Evolutionary conservation across 176 grass and related monocot genomes (phyloP).

Genomic region (Rhynchospora pubera): DNA sequence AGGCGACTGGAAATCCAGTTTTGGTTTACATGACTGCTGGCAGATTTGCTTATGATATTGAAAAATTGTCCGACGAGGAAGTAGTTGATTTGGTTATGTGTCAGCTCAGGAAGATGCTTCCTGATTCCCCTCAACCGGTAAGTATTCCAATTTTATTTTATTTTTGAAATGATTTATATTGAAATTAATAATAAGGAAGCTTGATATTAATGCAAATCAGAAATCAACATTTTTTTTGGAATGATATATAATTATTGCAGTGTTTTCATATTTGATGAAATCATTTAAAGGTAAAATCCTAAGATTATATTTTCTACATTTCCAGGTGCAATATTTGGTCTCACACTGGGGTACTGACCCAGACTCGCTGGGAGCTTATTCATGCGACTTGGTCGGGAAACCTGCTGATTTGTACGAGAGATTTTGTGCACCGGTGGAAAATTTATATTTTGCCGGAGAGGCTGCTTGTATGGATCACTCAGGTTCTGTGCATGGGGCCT

Average conservation of each 20-base stretch:
- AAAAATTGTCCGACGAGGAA: conserved; percentile 66
- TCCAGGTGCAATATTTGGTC: conserved; percentile 58
- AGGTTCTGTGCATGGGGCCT: conserved; percentile 82
- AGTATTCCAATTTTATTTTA: conserved; percentile 4
- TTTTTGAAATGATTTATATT: not conserved
- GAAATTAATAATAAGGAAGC: not conserved
- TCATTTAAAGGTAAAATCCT: not conserved
- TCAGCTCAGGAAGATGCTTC: conserved; percentile 72
- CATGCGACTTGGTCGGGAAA: conserved; percentile 81
- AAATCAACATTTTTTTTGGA: not conserved
- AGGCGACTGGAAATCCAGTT: conserved; percentile 66
- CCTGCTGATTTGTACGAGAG: conserved; percentile 67
- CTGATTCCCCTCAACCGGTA: conserved; percentile 65
- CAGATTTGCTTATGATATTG: conserved; percentile 66
- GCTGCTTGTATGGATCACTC: conserved; percentile 72
- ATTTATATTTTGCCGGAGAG: conserved; percentile 81
- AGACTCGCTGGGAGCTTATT: conserved; percentile 62
- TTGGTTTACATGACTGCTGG: conserved; percentile 91
- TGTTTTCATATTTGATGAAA: not conserved
- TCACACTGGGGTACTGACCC: conserved; percentile 78
- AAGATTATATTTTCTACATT: not conserved
- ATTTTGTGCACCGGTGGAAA: conserved; percentile 74
- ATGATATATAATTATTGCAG: not conserved
- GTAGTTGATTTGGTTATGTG: conserved; percentile 46
- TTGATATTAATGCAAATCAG: not conserved